Base-by-base conservation (phyloP, 177 flowering plant species). In the Vitis hybrid region DNA sequence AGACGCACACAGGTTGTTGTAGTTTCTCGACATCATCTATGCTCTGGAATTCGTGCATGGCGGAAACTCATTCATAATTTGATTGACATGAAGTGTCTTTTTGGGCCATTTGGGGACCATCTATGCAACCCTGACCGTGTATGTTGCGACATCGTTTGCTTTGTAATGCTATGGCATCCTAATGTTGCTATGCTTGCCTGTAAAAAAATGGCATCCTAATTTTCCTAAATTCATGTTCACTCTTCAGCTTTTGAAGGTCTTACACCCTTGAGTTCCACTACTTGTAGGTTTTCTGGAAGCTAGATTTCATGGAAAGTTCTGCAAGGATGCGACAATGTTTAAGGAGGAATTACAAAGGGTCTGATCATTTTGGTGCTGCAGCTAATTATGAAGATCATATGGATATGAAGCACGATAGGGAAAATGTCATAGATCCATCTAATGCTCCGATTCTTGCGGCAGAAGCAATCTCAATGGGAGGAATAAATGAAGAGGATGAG, bases 331-430 rank as follows among this genome's bases (percentile, higher is more conserved):
- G 98, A 80, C 82, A 72, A 77, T 87, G 86, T 72, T 67, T 94
- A 76, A 88, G 91, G 74, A 89, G 89, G 80, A 86, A 92, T 64
- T 96, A 91, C 72, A 72, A 68, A 76, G 98, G 99, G 18, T 87
- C 92, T 64, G 88, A 88, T 74, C 99, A 96, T 79, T 68, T 79
- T 70, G 99, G 97, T 79, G 94, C 97, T 67, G 92, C 97, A 79
- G 98, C 97, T 71, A 73, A 91, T 82, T 86, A 81, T 79, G 98
- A 87, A 67, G 94, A 91, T 71, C 81, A 78, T 71, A 48, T 64
- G 46, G 81, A 66, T 69, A 61, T 21, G 27, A 84, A 82, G 69
- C 65, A 62, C 46, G 83, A 76, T 17, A 60, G 78, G 56, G 80
- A 81, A 55, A 72, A 77, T 72, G 79, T 70, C n/a, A 71, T 84